phyloP scores from a whole-genome alignment of 345 rosid species.

The Mercurialis annua region DNA sequence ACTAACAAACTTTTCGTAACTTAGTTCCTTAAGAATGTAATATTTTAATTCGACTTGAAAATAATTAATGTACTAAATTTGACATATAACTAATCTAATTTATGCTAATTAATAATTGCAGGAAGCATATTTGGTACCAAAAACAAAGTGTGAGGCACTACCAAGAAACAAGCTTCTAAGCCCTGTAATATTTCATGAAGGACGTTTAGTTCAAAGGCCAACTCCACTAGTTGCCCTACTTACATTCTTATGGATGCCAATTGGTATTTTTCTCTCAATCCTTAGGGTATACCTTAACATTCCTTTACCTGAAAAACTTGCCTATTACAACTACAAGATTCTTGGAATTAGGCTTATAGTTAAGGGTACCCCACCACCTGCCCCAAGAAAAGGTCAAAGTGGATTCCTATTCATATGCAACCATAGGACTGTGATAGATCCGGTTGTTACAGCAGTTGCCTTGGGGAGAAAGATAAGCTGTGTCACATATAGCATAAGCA shows the following conservation, averaged over 20 bases:
- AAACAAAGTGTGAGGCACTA: constrained; percentile 60
- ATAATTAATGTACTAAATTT: too few relatives aligned
- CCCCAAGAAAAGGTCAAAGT: constrained; percentile 63
- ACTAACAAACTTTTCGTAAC: too few relatives aligned
- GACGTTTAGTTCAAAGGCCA: constrained; percentile 65
- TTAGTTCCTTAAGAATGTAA: too few relatives aligned
- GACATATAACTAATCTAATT: background rate
- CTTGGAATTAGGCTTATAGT: constrained; percentile 53
- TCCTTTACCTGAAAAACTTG: constrained; percentile 62
- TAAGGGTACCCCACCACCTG: constrained; percentile 70
- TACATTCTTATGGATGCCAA: constrained; percentile 66
- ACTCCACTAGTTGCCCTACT: constrained; percentile 60
- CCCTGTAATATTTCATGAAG: constrained; percentile 72
- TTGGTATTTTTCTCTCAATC: constrained; percentile 51
- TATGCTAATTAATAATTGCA: constrained; percentile 22
- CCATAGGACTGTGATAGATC: constrained; percentile 84
- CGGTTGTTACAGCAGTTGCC: constrained; percentile 75
- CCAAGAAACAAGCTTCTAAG: constrained; percentile 68
- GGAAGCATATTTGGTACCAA: constrained; percentile 71
- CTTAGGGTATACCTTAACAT: constrained; percentile 59
- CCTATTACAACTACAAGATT: constrained; percentile 53
- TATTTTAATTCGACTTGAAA: too few relatives aligned
- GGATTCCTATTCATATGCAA: constrained; percentile 90
- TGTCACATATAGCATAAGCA: constrained; percentile 94
- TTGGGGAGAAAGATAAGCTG: constrained; percentile 86